Evolutionary conservation across 768 basidiomycete genomes (phyloP), one percentile per base, ranked within the genome.

Genomic region (Lentinula sp.): DNA sequence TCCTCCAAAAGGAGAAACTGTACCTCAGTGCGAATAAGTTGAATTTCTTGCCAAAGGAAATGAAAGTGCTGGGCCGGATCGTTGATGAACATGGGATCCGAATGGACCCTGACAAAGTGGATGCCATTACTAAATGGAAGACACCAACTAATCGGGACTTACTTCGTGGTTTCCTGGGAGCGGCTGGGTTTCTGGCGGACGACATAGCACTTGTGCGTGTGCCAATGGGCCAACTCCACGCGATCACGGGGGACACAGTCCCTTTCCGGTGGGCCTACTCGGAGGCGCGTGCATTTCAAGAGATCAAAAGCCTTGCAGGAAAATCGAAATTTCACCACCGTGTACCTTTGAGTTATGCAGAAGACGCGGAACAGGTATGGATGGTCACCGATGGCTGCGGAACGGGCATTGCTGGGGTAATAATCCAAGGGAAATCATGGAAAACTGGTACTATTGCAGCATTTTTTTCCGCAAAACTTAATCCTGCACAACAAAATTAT

Each of bases 21-120:
- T 77, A 70, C 66, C 64, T 76, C 0, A 72, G 69, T 45, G 55
- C 63, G 1, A 10, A 52, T 0, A 77, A 78, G 54, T 68, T 75
- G 0, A 51, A 65, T 0, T 72, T 75, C 37, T 63, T 76, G 0
- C 64, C 57, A 1, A 8, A 52, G 0, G 64, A 68, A 37, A 21
- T 73, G 42, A 71, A 72, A n/a, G 64, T 68, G 4, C 61, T 76
- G 0, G 70, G 75, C 1, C 61, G 65, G 34, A 63, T 76, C 4
- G 61, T 78, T 1, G 65, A 64, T 1, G 28, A 61, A 0, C 58
- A 63, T 1, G 64, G 68, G 0, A 61, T 76, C 13, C 6, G 40
- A 0, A 78, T 78, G 74, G 72, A 76, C 42, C 68, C 69, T 0
- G 31, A 54, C 0, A 79, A 79, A 60, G 65, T 78, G 0, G 70